Evolutionary conservation across 2,329 filamentous ascomycete genomes (phyloP), one percentile per base, ranked within the genome.

Genomic region (Aspergillus aculeatinus): DNA sequence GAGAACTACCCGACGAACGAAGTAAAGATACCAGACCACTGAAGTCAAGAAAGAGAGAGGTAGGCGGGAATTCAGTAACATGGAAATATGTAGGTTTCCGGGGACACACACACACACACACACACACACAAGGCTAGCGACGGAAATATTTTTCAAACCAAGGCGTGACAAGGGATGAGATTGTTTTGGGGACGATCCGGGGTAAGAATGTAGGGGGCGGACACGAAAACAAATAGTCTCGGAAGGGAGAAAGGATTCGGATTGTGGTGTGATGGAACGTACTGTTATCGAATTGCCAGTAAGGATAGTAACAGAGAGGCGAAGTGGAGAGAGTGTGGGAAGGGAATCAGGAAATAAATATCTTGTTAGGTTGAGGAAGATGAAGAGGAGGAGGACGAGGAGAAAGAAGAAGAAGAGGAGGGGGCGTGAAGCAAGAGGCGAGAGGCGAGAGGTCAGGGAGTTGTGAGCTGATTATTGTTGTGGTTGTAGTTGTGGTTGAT

Each of bases 201-300:
- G 53, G 53, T 55, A 55, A 55, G 53, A 48, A 55, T 55, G 53
- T 48, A 55, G 53, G 53, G 48, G 48, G 55, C 51, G 48, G 55
- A 7, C 23, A 51, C 29, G 35, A 47, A 51, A 57, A 51, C 25
- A 47, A 47, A 57, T 42, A 57, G 33, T 42, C 16, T 35, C 29
- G 48, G 48, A 48, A 19, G 33, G 31, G 27, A 29, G 11, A 35
- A 16, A 35, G 14, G 12, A 16, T 16, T 35, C 11, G 2, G 33
- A 29, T 29, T 21, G 16, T 39, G 48, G n/a, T 33, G 49, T 57
- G 29, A 44, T 39, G 33, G 23, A 27, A 48, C 53, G 31, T 44
- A 44, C 39, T 44, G 16, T 44, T 44, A 44, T 19, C 39, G n/a
- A 19, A 16, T 44, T 12, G 39, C 16, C 16, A 44, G 39, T 44